Conservation (phyloP, 2,329 filamentous ascomycete species). For the Phyllosticta citriasiana region DNA sequence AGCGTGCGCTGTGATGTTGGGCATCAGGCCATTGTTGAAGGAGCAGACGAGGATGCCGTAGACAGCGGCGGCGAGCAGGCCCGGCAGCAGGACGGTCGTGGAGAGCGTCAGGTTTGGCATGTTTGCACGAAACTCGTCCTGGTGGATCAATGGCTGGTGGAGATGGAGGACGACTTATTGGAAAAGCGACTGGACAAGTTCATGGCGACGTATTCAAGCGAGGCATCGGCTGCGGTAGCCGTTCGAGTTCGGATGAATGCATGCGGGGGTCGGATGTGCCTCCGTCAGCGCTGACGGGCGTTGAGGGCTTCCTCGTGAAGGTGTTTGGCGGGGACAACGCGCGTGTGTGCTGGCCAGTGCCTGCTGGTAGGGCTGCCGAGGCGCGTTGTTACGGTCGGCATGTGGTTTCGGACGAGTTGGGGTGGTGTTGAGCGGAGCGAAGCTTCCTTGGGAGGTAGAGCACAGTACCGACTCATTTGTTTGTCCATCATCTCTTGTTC, state of each 20-base stretch:
- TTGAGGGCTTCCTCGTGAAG: background rate
- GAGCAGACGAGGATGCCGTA: slow-evolving; percentile 1
- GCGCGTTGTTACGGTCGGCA: background rate
- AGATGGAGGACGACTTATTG: background rate
- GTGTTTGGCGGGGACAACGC: background rate
- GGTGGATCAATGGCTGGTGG: background rate
- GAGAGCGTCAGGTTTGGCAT: slow-evolving; percentile 5
- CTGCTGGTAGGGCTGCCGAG: background rate
- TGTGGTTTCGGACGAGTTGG: background rate
- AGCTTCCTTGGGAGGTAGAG: background rate
- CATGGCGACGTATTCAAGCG: background rate
- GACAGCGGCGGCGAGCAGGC: background rate
- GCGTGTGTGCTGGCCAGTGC: background rate
- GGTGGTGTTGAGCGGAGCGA: background rate
- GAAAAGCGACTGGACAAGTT: background rate
- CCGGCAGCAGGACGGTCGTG: slow-evolving; percentile 3
- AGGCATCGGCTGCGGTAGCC: background rate
- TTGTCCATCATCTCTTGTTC: no score
- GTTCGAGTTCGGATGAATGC: background rate
- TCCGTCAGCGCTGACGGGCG: background rate
- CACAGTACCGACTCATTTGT: no score
- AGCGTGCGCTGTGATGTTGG: slow-evolving; percentile 16
- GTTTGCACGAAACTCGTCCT: background rate
- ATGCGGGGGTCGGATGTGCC: background rate
- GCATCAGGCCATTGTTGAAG: slow-evolving; percentile 38